These are phyloP conservation scores for Avena insularis DNA, from an alignment of 176 grass and related monocot genomes.

Conservation along the genomic window DNA sequence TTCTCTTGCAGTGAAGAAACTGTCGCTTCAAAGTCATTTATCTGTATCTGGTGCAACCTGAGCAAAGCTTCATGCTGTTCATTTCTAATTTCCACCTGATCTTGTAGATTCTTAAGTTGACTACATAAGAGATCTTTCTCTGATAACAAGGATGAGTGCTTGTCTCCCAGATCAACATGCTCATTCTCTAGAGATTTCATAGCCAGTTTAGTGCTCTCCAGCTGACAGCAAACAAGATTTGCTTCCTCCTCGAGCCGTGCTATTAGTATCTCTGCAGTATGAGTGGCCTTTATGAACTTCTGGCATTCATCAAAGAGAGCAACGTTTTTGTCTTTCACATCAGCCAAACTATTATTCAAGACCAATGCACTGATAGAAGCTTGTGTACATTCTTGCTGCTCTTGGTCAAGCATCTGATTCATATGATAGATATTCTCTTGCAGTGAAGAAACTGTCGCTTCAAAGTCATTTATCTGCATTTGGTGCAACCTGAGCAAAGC, in stretches of 20 bases:
- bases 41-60: constrained; percentile 51
- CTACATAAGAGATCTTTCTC: constrained; percentile 55
- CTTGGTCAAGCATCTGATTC: constrained; percentile 52
- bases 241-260: constrained; percentile 56
- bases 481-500: constrained; percentile 49
- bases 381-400: constrained; percentile 50
- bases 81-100: constrained; percentile 57
- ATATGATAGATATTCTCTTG: constrained; percentile 51
- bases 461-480: constrained; percentile 43
- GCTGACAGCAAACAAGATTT: constrained; percentile 34
- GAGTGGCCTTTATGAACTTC: constrained; percentile 50
- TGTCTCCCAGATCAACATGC: constrained; percentile 46
- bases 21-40: constrained; percentile 43
- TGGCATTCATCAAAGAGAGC: constrained; percentile 47
- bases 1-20: constrained; percentile 61
- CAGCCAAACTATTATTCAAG: constrained; percentile 63
- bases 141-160: constrained; percentile 43
- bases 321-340: constrained; percentile 54
- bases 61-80: constrained; percentile 54
- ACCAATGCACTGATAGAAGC: constrained; percentile 55
- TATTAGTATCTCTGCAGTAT: constrained; percentile 48
- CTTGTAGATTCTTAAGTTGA: constrained; percentile 58
- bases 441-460: constrained; percentile 57
- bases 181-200: constrained; percentile 58
- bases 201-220: constrained; percentile 46